Evolutionary conservation across 2,329 filamentous ascomycete genomes (phyloP), one percentile per base, ranked within the genome.

Genomic region (Colletotrichum sp.): DNA sequence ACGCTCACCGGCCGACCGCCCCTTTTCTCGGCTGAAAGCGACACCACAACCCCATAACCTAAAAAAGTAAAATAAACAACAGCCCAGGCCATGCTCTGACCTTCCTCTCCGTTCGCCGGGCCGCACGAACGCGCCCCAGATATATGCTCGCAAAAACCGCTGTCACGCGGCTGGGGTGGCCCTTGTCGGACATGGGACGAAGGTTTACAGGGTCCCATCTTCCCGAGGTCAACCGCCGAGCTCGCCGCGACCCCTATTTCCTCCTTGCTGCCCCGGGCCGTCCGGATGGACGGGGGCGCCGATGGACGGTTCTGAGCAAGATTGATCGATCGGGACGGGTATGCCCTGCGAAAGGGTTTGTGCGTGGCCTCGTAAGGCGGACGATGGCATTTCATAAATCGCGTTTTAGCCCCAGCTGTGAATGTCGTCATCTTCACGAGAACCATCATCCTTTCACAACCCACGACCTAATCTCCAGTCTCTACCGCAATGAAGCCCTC

Each of bases 111-210:
- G n/a, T 13, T 24, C n/a, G 44, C 12, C 44, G n/a, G 44, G 44
- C 44, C 39, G 39, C 39, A 49, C 18, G 36, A n/a, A 49, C 39
- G 39, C 39, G 39, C 39, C 39, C 44, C 44, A 52, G 44, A 52
- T 21, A 52, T 21, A 52, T 52, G 10, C 44, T 21, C 44, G 44
- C 44, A 7, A 52, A 52, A 49, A 12, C n/a, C 6, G 44, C n/a
- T 21, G 44, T 52, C 44, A 24, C n/a, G 44, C 44, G 9, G 60
- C 68, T 2, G 36, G 72, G 72, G n/a, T 68, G 16, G 30, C 26
- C 73, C 73, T 60, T 73, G 73, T 26, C 65, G 3, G 13, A 68
- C 36, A 71, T 64, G 72, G 55, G 55, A 63, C 21, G 68, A 68
- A 52, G 16, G 69, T 72, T 72, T 68, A 16, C 69, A 72, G 63